A percentile compares a stretch with the other conserved stretches of the same genome.
These are phyloP conservation scores for Talaromyces wortmannii DNA, from an alignment of 495 filamentous ascomycete genomes.

Conservation along the genomic window DNA sequence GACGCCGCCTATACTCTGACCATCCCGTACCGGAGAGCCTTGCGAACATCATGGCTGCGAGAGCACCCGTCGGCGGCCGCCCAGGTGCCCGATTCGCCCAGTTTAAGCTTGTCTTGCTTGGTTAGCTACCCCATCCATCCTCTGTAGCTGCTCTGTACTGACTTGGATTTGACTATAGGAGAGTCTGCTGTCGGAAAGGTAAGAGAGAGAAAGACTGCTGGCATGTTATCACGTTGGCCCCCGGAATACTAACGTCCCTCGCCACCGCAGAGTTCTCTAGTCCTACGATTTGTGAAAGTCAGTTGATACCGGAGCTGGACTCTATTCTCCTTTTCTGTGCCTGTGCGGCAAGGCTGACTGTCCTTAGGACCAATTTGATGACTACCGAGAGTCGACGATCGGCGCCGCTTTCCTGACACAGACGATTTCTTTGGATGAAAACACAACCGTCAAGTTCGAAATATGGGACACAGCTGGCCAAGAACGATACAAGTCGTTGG, in stretches of 20 bases:
- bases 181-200: slow-evolving; percentile 99
- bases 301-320: slow-evolving; percentile 7
- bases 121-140: slow-evolving; percentile 40
- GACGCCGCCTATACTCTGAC: not conserved
- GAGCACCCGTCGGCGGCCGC: slow-evolving; percentile 69
- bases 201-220: slow-evolving; percentile 15
- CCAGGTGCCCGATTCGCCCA: slow-evolving; percentile 87
- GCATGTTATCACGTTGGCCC: slow-evolving; percentile 15
- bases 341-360: slow-evolving; percentile 4
- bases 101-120: slow-evolving; percentile 96
- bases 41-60: slow-evolving; percentile 60
- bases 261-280: slow-evolving; percentile 75
- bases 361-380: slow-evolving; percentile 95
- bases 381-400: slow-evolving; percentile 98
- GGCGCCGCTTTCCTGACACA: slow-evolving; percentile 98
- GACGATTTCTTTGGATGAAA: slow-evolving; percentile 95
- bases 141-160: slow-evolving; percentile 8
- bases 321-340: not conserved
- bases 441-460: slow-evolving; percentile 98
- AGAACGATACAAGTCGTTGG: slow-evolving; percentile 96
- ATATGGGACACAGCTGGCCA: slow-evolving; percentile 99
- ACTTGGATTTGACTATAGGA: slow-evolving; percentile 47
- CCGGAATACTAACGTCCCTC: slow-evolving; percentile 22
- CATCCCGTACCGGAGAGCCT: not conserved
- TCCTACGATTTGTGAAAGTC: slow-evolving; percentile 97